These are phyloP conservation scores for Pichia exigua DNA, from an alignment of 805 yeast genomes.

Conservation along the genomic window DNA sequence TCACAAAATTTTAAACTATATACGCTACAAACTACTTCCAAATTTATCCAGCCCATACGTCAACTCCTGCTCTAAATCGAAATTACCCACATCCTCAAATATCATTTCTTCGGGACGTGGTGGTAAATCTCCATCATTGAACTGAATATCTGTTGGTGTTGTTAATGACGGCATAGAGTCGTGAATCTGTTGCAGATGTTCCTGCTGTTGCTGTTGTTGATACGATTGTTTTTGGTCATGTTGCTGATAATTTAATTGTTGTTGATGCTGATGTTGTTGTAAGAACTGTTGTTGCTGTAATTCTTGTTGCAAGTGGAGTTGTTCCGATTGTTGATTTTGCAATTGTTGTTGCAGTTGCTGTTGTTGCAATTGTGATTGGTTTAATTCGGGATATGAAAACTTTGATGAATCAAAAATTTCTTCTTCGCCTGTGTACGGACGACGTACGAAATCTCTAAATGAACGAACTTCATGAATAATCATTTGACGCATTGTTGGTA, in stretches of 20 bases:
- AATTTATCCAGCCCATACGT: slow-evolving; percentile 62
- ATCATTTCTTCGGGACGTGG: slow-evolving; percentile 54
- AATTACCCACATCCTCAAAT: slow-evolving; percentile 19
- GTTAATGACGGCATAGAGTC: slow-evolving; percentile 23
- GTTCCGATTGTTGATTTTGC: not conserved
- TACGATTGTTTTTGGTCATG: slow-evolving; percentile 6
- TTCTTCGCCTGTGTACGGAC: slow-evolving; percentile 11
- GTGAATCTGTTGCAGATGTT: slow-evolving; percentile 5
- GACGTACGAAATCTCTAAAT: slow-evolving; percentile 72
- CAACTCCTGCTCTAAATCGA: slow-evolving; percentile 55
- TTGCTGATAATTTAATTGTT: slow-evolving; percentile 18
- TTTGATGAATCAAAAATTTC: slow-evolving; percentile 14
- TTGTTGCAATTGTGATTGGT: slow-evolving; percentile 13
- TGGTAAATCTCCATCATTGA: slow-evolving; percentile 43
- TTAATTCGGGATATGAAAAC: slow-evolving; percentile 8
- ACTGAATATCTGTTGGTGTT: slow-evolving; percentile 39
- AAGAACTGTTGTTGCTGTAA: slow-evolving; percentile 5
- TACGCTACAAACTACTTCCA: slow-evolving; percentile 1
- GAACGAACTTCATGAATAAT: slow-evolving; percentile 71
- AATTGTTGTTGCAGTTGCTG: slow-evolving; percentile 5
- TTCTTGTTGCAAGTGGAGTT: not conserved
- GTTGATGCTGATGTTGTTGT: slow-evolving; percentile 16
- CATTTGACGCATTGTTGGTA: slow-evolving; percentile 66
- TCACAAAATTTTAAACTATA: not conserved
- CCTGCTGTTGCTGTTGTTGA: slow-evolving; percentile 14